Base-by-base conservation (phyloP, 805 yeast species). In the Wickerhamomyces strasburgensis region DNA sequence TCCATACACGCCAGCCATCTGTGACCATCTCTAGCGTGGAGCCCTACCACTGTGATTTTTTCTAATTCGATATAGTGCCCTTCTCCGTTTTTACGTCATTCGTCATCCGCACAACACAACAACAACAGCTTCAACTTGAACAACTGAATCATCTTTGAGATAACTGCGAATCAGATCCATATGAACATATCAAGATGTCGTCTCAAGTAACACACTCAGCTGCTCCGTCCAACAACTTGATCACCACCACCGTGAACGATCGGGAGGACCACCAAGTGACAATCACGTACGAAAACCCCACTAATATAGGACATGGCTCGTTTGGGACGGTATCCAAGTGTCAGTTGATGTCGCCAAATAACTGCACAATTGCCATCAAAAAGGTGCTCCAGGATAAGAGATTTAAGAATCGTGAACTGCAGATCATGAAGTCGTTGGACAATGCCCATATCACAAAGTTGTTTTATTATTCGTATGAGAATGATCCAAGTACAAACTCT, bases 231-330 rank as follows among this genome's bases (percentile, higher is more conserved):
- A n/a, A n/a, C n/a, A 34, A 30, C 14, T 6, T 35, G 2, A 19
- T 35, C 32, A 40, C 43, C 13, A 23, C 35, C 16, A 27, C 32
- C 3, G 48, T 44, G 18, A 37, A 34, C 23, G 48, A 44, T 31
- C 16, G 34, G n/a, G 13, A 18, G 5, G 38, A 45, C 35, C 26
- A 39, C 38, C 19, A 52, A 29, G 41, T 62, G 34, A 72, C 75
- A 35, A 73, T 90, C 38, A 76, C 80, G 33, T 87, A 85, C 64
- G 82, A 89, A 14, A 87, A 82, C 52, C 75, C 85, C 28, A 83
- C 85, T 48, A 88, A 89, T 72, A 93, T 90, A 29, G 98, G 98
- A n/a, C 94, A 86, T 61, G 98, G 98, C 9, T 89, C 98, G n/a
- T 93, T 93, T 65, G 98, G 98, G 3, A 89, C 88, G 24, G 98